phyloP scores from a whole-genome alignment of 345 rosid genomes.

The Melastoma malabathricum region DNA sequence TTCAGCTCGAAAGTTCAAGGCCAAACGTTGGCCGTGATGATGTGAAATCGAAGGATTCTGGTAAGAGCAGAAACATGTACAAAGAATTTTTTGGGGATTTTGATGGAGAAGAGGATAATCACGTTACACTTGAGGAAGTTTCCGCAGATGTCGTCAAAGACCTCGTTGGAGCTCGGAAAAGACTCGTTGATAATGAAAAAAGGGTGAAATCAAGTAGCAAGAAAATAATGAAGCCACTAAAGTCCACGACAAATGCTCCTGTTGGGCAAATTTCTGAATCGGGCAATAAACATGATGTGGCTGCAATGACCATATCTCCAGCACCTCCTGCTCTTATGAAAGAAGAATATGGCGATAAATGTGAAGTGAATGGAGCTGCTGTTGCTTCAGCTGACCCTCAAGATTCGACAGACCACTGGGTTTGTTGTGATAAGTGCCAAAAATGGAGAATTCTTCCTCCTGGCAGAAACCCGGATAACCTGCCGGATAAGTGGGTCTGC shows the following conservation, averaged over 20 bases:
- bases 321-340: too few relatives aligned
- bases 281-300: too few relatives aligned
- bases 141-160: slow-evolving; percentile 24
- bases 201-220: slow-evolving; percentile 31
- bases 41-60: slow-evolving; percentile 27
- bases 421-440: slow-evolving; percentile 77
- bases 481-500: slow-evolving; percentile 93
- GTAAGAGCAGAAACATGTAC: slow-evolving; percentile 43
- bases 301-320: too few relatives aligned
- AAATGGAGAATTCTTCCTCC: slow-evolving; percentile 88
- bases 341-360: too few relatives aligned
- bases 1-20: slow-evolving; percentile 14
- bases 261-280: too few relatives aligned
- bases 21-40: slow-evolving; percentile 32
- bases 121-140: slow-evolving; percentile 16
- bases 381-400: slow-evolving; percentile 27
- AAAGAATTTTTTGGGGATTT: slow-evolving; percentile 72
- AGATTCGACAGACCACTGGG: slow-evolving; percentile 55
- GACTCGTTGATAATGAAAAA: slow-evolving; percentile 16
- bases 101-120: slow-evolving; percentile 54
- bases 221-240: slow-evolving; percentile 23
- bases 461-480: slow-evolving; percentile 43
- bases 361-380: slow-evolving; percentile 4
- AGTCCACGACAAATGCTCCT: slow-evolving; percentile 1
- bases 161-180: slow-evolving; percentile 23